phyloP scores from a whole-genome alignment of 805 yeast genomes.

The Hagleromyces aurorensis region DNA sequence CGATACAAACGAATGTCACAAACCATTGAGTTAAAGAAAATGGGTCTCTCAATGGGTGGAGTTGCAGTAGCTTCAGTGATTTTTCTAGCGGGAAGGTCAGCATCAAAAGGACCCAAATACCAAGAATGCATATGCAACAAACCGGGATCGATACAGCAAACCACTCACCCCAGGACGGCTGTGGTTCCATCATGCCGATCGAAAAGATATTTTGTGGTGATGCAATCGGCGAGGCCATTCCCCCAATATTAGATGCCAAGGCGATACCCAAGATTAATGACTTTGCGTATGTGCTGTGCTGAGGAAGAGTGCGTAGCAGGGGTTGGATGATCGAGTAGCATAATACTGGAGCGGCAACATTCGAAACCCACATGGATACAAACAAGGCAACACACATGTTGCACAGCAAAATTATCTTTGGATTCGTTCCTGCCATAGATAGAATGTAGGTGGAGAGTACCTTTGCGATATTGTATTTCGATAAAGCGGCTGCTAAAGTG shows the following conservation, averaged over 20 bases:
- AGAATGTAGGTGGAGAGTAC: conserved; percentile 74
- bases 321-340: conserved; percentile 91
- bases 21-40: conserved; percentile 71
- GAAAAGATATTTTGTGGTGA: conserved; percentile 96
- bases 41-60: conserved; percentile 50
- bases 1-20: conserved; percentile 54
- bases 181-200: conserved; percentile 77
- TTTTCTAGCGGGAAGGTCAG: conserved; percentile 53
- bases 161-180: conserved; percentile 89
- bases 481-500: conserved; percentile 87
- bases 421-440: conserved; percentile 79
- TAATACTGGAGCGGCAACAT: conserved; percentile 95
- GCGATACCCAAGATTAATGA: conserved; percentile 89
- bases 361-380: conserved; percentile 91
- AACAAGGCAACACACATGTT: conserved; percentile 83
- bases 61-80: conserved; percentile 39
- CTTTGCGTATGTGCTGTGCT: conserved; percentile 67
- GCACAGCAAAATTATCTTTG: conserved; percentile 64
- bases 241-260: conserved; percentile 86
- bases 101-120: conserved; percentile 67
- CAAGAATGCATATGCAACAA: conserved; percentile 48
- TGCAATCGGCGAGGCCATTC: conserved; percentile 96
- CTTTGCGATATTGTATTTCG: conserved; percentile 85
- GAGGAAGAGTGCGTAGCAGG: conserved; percentile 71
- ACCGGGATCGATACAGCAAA: conserved; percentile 83